Conservation (phyloP, 1,284 basidiomycete genomes). For the Pholiota adiposa region DNA sequence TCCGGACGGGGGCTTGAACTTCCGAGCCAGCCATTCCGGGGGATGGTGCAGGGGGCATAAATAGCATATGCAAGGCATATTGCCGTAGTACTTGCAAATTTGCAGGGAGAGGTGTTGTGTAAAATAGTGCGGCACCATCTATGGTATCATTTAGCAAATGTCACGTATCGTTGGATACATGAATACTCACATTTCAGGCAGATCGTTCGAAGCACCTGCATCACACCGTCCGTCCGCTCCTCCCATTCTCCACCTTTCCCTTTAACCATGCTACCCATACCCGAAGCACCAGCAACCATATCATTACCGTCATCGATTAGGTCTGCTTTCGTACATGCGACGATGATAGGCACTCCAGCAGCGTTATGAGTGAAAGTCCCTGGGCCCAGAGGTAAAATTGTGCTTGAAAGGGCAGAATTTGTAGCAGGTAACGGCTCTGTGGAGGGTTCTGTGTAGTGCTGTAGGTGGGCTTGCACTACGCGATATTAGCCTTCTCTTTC, state of each 20-base stretch:
- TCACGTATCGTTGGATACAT: not conserved
- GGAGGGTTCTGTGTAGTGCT: constrained; percentile 88
- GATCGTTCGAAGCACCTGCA: constrained; percentile 92
- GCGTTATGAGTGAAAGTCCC: constrained; percentile 83
- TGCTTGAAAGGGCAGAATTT: constrained; percentile 58
- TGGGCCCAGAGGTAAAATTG: constrained; percentile 76
- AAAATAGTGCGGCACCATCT: constrained; percentile 93
- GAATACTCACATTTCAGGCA: constrained; percentile 84
- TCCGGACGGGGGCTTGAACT: constrained; percentile 60
- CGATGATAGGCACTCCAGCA: constrained; percentile 85
- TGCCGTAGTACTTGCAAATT: constrained; percentile 84
- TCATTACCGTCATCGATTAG: constrained; percentile 82
- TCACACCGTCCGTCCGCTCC: constrained; percentile 93
- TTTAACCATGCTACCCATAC: constrained; percentile 83
- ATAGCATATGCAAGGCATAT: constrained; percentile 87
- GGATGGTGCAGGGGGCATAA: constrained; percentile 73
- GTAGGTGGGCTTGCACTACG: constrained; percentile 84
- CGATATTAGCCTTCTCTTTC: constrained; percentile 13
- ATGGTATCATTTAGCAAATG: not conserved
- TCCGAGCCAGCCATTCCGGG: constrained; percentile 51
- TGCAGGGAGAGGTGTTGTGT: constrained; percentile 84
- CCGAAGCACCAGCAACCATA: constrained; percentile 68
- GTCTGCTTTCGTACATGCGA: constrained; percentile 92
- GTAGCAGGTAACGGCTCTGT: constrained; percentile 62
- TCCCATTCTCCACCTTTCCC: constrained; percentile 92